phyloP scores from a whole-genome alignment of 345 rosid genomes.

The Excoecaria agallocha region DNA sequence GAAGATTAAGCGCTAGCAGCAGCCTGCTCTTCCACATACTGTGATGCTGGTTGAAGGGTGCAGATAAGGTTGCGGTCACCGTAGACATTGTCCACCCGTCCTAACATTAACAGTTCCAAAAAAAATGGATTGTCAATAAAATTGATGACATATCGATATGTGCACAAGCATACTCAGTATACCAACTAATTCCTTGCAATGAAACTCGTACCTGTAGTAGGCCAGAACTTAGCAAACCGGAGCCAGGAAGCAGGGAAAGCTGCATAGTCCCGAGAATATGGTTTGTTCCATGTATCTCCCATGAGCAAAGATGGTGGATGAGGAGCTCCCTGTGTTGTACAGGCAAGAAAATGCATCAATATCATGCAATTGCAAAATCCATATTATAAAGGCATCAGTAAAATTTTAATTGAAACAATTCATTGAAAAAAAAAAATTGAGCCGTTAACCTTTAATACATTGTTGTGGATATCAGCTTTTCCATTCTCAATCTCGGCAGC shows the following conservation, averaged over 20 bases:
- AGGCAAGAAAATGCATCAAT: not conserved
- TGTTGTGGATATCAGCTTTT: conserved; percentile 87
- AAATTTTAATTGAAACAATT: not conserved
- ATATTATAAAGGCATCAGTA: not conserved
- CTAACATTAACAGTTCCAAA: conserved; percentile 30
- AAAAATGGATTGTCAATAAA: not conserved
- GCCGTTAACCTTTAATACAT: conserved; percentile 77
- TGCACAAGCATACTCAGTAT: not conserved
- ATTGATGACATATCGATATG: not conserved
- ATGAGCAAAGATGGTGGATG: conserved; percentile 98
- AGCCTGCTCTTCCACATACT: conserved; percentile 65
- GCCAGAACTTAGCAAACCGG: conserved; percentile 90
- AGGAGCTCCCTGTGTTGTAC: conserved; percentile 80
- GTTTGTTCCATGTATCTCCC: conserved; percentile 93
- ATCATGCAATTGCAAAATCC: not conserved
- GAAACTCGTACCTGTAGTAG: conserved; percentile 53
- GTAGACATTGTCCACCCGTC: conserved; percentile 95
- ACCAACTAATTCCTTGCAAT: too few relatives aligned
- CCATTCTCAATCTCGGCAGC: conserved; percentile 89
- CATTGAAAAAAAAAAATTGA: not conserved
- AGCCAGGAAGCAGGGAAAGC: conserved; percentile 99
- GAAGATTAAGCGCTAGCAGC: conserved; percentile 71
- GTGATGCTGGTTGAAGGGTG: conserved; percentile 75
- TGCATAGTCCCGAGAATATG: conserved; percentile 89
- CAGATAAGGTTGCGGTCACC: conserved; percentile 95